Evolutionary conservation across 495 filamentous ascomycete species (phyloP).

Genomic region (Lophium mytilinum): DNA sequence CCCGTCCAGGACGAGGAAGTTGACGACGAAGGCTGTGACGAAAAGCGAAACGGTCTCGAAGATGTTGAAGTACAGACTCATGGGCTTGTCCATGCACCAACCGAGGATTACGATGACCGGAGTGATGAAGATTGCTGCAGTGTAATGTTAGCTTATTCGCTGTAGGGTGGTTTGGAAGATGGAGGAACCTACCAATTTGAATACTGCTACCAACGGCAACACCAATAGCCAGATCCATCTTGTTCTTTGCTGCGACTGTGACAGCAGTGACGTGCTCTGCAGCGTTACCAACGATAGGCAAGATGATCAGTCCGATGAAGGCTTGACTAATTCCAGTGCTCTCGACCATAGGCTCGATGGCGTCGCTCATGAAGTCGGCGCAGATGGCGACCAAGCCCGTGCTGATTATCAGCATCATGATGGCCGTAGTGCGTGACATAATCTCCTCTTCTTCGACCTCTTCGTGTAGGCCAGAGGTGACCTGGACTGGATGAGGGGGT

Average conservation of each 20-base stretch:
- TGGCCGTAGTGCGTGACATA: slow-evolving; percentile 66
- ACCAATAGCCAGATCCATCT: slow-evolving; percentile 91
- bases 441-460: slow-evolving; percentile 31
- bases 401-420: slow-evolving; percentile 64
- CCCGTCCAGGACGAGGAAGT: slow-evolving; percentile 82
- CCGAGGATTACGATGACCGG: slow-evolving; percentile 84
- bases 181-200: slow-evolving; percentile 50
- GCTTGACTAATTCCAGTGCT: slow-evolving; percentile 59
- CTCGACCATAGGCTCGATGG: slow-evolving; percentile 64
- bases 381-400: slow-evolving; percentile 77
- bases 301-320: slow-evolving; percentile 81
- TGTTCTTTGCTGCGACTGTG: slow-evolving; percentile 83
- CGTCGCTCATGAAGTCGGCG: slow-evolving; percentile 79
- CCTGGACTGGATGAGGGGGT: not conserved
- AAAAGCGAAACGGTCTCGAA: slow-evolving; percentile 87
- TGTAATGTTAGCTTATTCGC: not conserved
- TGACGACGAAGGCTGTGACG: slow-evolving; percentile 80
- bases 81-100: slow-evolving; percentile 72
- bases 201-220: slow-evolving; percentile 84
- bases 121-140: slow-evolving; percentile 70
- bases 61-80: slow-evolving; percentile 84
- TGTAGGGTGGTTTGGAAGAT: not conserved
- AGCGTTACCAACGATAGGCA: slow-evolving; percentile 87
- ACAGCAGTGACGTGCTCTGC: slow-evolving; percentile 90
- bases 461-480: not conserved